Base-by-base conservation (phyloP, 441 rosid genomes). In the Flueggea neowawraea region DNA sequence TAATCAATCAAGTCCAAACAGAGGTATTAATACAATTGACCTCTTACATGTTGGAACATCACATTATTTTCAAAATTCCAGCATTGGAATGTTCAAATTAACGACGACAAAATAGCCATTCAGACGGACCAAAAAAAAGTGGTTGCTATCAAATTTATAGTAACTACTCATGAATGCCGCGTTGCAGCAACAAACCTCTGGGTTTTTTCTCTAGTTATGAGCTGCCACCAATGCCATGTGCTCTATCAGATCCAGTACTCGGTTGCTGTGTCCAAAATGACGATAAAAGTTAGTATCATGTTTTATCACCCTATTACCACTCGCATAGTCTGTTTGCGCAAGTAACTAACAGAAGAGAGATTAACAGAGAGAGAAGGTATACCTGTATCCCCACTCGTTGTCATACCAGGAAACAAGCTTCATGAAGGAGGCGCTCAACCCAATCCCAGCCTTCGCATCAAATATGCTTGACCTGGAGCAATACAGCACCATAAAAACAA, bases 321-420 rank as follows among this genome's bases (percentile, higher is more conserved):
- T 22, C 28, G 2, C 28, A 2, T 2, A 22, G 10, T 43, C 45
- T 43, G 45, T 43, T 43, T 43, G 45, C 3, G 45, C 8, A 47
- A 47, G 50, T 14, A 9, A 28, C 32, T 22, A n/a, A 44, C 11
- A 16, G 33, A 63, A 61, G 5, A 6, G 8, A 50, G n/a, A 16
- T 12, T n/a, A 58, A 56, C 60, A 60, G 64, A 22, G 22, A 22
- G 47, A 71, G 60, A 48, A 36, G 31, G 15, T 57, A 10, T 85
- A 95, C 98, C 98, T 91, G 89, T 91, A 95, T 61, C 99, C 99
- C 99, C 99, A 95, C 61, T 95, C 99, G 4, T 95, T 91, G 74
- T 91, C 98, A 11, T 95, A 91, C 99, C 99, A 95, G 4, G 97
- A 71, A 63, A 95, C 89, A 52, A 95, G 80, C 82, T 95, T 94